Evolutionary conservation across 2,329 filamentous ascomycete genomes (phyloP), one percentile per base, ranked within the genome.

Genomic region (Neofusicoccum ribis): DNA sequence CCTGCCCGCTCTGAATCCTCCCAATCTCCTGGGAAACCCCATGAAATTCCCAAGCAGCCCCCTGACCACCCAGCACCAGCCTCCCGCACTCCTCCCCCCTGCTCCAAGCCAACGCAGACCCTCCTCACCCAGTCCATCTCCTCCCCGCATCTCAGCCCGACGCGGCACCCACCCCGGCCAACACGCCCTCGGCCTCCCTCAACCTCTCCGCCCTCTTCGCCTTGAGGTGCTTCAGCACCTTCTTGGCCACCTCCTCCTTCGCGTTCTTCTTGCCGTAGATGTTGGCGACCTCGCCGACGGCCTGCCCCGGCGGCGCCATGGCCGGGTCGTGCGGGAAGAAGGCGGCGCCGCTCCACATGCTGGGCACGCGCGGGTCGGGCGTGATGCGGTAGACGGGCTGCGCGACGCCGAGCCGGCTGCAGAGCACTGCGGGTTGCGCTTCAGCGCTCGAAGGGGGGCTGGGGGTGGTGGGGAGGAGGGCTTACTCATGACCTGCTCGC

Each of bases 221-320:
- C 60, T 73, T 70, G 50, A 84, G 68, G 50, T 82, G 74, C 31
- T 62, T 69, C 36, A 81, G 64, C 9, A 82, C 77, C 39, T 72
- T 63, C 65, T 74, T 71, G n/a, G 82, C 82, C 71, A 81, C 80
- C 67, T 78, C 77, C 65, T 84, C 80, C 70, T 80, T 83, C 0
- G 82, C 82, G 54, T 75, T 80, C 72, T 82, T 83, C 75, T 80
- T 81, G 2, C 83, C 83, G 67, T 73, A 80, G 0, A 84, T 72
- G 63, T 79, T 73, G 0, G 72, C 66, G 2, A 82, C 78, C 63
- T 78, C 71, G 27, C 80, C 82, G 17, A 84, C 69, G 3, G 76
- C 73, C 41, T 50, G 82, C 15, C 84, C 70, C 3, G 76, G 73
- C 12, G 8, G 17, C 37, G 20, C 52, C 12, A 65, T n/a, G 34